phyloP scores from a whole-genome alignment of 495 filamentous ascomycete species.

The Astrocystis sublimbata region DNA sequence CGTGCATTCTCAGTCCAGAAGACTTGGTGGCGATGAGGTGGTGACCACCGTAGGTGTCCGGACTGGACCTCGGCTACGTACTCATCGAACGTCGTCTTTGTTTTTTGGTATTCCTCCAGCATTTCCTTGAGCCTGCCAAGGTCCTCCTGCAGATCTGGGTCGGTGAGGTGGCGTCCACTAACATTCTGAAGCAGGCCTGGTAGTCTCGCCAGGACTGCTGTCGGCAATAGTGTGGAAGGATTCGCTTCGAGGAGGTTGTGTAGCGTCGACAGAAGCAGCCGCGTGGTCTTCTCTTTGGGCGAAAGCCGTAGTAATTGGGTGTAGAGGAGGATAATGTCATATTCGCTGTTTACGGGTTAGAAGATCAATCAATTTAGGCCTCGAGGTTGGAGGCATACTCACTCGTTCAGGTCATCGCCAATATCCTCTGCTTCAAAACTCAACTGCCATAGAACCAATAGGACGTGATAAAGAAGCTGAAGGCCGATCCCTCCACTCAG shows the following conservation, averaged over 20 bases:
- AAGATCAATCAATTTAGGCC: constrained; percentile 14
- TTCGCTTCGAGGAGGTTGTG: constrained; percentile 81
- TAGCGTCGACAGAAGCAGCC: constrained; percentile 84
- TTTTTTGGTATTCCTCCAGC: constrained; percentile 90
- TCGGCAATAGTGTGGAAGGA: constrained; percentile 73
- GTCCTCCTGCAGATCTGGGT: constrained; percentile 87
- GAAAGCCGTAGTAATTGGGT: constrained; percentile 86
- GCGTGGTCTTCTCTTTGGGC: constrained; percentile 96
- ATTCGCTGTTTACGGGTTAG: constrained; percentile 60
- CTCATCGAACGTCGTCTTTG: constrained; percentile 95
- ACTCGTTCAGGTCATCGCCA: constrained; percentile 86
- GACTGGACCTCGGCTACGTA: constrained; percentile 88
- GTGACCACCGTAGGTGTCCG: constrained; percentile 92
- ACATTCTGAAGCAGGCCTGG: constrained; percentile 81
- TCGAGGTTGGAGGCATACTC: constrained; percentile 33
- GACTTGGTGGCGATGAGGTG: constrained; percentile 82
- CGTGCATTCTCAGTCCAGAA: constrained; percentile 98
- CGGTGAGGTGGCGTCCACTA: constrained; percentile 77
- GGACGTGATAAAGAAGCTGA: constrained; percentile 91
- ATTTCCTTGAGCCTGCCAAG: constrained; percentile 71
- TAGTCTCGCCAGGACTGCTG: constrained; percentile 77
- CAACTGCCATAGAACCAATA: constrained; percentile 92
- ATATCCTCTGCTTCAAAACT: constrained; percentile 85
- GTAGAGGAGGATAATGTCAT: constrained; percentile 89
- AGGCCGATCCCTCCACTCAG: constrained; percentile 82